Evolutionary conservation across 345 rosid species (phyloP).

Genomic region (Citrus sp.): DNA sequence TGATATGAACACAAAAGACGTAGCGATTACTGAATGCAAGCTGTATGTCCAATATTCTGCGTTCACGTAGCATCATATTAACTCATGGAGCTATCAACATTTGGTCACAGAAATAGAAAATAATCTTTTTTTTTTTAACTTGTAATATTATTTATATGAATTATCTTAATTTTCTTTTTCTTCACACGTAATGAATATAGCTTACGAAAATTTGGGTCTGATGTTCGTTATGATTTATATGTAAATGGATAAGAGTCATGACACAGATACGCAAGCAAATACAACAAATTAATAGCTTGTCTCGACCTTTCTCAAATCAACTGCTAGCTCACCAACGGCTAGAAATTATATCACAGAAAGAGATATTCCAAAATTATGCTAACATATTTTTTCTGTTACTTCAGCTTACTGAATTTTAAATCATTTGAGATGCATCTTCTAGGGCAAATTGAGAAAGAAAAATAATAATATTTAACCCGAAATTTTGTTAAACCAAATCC

Average conservation of each 20-base stretch:
- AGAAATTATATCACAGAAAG: neutral
- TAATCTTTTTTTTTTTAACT: neutral
- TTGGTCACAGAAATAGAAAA: neutral
- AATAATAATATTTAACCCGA: too few species aligned
- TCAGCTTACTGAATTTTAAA: neutral
- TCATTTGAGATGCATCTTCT: neutral
- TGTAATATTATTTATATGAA: neutral
- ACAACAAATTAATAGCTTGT: neutral
- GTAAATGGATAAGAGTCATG: neutral
- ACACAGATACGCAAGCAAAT: neutral
- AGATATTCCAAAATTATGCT: neutral
- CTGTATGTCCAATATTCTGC: neutral
- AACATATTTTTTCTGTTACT: neutral
- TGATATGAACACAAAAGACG: neutral
- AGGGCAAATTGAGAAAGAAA: too few species aligned
- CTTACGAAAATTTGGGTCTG: neutral
- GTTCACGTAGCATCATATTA: neutral
- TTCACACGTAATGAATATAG: neutral
- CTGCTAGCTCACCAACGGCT: neutral
- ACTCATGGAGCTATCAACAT: neutral
- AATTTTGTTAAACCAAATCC: too few species aligned
- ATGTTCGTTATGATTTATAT: neutral
- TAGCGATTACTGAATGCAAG: neutral
- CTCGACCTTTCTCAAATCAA: neutral
- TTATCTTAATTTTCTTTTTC: neutral